These are phyloP conservation scores for Fusarium albidum DNA, from an alignment of 2,329 filamentous ascomycete genomes.

Conservation along the genomic window DNA sequence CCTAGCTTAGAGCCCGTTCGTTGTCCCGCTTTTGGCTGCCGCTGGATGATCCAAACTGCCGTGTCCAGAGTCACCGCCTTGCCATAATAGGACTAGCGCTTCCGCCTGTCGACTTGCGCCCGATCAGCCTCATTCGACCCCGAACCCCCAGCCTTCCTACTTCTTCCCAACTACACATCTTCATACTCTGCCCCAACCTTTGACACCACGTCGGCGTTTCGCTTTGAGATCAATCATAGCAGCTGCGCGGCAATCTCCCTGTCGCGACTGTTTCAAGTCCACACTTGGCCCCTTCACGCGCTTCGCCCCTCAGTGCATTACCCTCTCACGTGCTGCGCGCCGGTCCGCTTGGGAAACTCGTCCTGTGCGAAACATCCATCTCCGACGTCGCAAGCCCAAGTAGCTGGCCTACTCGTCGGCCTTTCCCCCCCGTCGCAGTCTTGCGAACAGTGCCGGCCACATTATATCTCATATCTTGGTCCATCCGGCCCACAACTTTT, in stretches of 20 bases:
- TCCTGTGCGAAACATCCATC: slow-evolving; percentile 34
- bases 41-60: slow-evolving; percentile 26
- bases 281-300: neutral
- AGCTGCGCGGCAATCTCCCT: slow-evolving; percentile 8
- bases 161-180: slow-evolving; percentile 16
- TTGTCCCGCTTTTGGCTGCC: slow-evolving; percentile 19
- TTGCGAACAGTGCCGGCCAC: slow-evolving; percentile 21
- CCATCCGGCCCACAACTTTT: slow-evolving; percentile 16
- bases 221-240: slow-evolving; percentile 6
- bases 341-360: slow-evolving; percentile 31
- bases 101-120: slow-evolving; percentile 25
- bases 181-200: slow-evolving; percentile 14
- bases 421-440: slow-evolving; percentile 8
- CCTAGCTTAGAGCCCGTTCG: neutral
- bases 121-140: slow-evolving; percentile 40
- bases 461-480: slow-evolving; percentile 13
- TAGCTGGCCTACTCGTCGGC: slow-evolving; percentile 10
- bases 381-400: slow-evolving; percentile 39
- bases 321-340: slow-evolving; percentile 30
- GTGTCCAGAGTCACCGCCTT: slow-evolving; percentile 34
- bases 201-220: slow-evolving; percentile 7
- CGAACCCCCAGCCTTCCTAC: slow-evolving; percentile 36
- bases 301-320: slow-evolving; percentile 11
- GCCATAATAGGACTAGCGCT: slow-evolving; percentile 31
- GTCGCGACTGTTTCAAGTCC: slow-evolving; percentile 13